phyloP scores from a whole-genome alignment of 169 alveolate genomes.

The Babesia bigemina region DNA sequence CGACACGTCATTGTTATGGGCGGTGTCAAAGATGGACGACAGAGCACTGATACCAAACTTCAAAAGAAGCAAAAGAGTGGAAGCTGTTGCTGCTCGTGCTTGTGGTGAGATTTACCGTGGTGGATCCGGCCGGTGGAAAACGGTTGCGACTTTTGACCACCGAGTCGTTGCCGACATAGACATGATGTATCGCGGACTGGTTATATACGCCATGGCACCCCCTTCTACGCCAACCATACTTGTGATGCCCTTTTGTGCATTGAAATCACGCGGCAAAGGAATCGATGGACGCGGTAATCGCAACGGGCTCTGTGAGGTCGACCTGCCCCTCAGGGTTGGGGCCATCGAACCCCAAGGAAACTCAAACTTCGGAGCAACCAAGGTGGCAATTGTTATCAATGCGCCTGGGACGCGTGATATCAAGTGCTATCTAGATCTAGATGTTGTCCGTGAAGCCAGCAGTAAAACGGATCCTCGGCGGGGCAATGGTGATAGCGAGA shows the following conservation, averaged over 20 bases:
- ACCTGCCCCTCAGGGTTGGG: slow-evolving; percentile 50
- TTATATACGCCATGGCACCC: slow-evolving; percentile 27
- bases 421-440: slow-evolving; percentile 22
- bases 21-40: not conserved
- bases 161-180: slow-evolving; percentile 45
- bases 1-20: not conserved
- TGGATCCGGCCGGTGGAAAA: slow-evolving; percentile 3
- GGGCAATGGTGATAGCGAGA: not conserved
- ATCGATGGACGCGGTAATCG: not conserved
- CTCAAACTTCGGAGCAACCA: slow-evolving; percentile 3
- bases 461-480: not conserved
- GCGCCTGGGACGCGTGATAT: slow-evolving; percentile 43
- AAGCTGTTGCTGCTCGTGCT: not conserved
- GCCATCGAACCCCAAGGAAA: slow-evolving; percentile 46
- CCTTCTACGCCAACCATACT: slow-evolving; percentile 40
- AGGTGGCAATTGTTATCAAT: slow-evolving; percentile 11
- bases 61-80: not conserved
- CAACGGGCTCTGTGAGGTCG: not conserved
- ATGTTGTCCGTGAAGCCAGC: not conserved
- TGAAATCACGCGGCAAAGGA: not conserved
- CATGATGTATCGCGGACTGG: slow-evolving; percentile 44
- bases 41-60: not conserved
- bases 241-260: not conserved
- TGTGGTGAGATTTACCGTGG: not conserved
- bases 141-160: not conserved